Conservation (phyloP, 75 land plant species). For the Cunninghamia lanceolata region DNA sequence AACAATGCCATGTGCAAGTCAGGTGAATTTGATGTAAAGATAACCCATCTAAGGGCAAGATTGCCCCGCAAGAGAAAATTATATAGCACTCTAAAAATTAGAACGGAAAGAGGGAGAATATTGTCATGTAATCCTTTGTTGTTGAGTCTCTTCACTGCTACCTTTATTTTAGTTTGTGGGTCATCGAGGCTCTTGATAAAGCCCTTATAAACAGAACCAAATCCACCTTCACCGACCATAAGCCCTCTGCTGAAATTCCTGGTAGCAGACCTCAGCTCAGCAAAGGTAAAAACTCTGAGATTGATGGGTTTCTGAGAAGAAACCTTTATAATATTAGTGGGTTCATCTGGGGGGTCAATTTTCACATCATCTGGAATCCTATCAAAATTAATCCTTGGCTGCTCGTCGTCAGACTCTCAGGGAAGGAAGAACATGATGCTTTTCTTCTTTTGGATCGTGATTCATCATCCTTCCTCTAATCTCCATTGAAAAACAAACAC, state of each 20-base stretch:
- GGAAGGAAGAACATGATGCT: not conserved
- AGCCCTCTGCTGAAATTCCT: conserved; percentile 37
- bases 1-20: no score
- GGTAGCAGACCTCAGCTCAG: conserved; percentile 43
- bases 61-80: no score
- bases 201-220: conserved; percentile 54
- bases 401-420: not conserved
- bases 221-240: conserved; percentile 61
- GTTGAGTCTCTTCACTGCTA: conserved; percentile 58
- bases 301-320: conserved; percentile 23
- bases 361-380: not conserved
- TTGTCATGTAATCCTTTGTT: conserved; percentile 43
- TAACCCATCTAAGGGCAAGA: no score
- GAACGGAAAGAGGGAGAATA: not conserved
- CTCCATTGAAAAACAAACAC: no score
- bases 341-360: not conserved
- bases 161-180: conserved; percentile 27
- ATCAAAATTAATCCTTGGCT: not conserved
- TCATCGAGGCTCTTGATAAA: conserved; percentile 22
- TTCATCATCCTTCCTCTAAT: not conserved
- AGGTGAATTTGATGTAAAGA: no score
- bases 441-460: not conserved
- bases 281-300: conserved; percentile 33
- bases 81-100: not conserved
- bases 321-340: not conserved